These are phyloP conservation scores for Pueraria montana DNA, from an alignment of 306 rosid genomes.

Conservation along the genomic window DNA sequence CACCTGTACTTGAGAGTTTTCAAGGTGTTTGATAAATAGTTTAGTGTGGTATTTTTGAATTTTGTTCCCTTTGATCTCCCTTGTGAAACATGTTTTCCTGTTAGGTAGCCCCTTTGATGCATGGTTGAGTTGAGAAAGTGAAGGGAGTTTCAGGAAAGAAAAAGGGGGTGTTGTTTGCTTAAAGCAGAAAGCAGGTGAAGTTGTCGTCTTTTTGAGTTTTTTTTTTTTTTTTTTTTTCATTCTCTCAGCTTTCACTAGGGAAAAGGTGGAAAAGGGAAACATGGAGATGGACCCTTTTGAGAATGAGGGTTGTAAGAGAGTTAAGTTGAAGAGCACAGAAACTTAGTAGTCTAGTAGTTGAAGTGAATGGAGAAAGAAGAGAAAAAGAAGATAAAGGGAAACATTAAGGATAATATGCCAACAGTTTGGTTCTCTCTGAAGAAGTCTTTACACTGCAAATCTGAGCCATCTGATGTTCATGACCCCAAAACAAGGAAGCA, in stretches of 20 bases:
- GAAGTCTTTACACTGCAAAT: slow-evolving; percentile 86
- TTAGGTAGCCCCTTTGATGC: slow-evolving; percentile 25
- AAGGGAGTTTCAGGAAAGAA: slow-evolving; percentile 30
- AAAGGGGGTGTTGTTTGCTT: slow-evolving; percentile 32
- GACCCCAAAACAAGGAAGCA: slow-evolving; percentile 84
- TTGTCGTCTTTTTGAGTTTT: slow-evolving; percentile 17
- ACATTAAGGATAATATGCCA: slow-evolving; percentile 62
- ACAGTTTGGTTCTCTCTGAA: slow-evolving; percentile 89
- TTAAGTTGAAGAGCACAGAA: slow-evolving; percentile 26
- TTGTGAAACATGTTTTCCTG: slow-evolving; percentile 11
- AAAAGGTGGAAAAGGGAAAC: slow-evolving; percentile 44
- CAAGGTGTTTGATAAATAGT: slow-evolving; percentile 22
- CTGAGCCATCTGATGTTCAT: slow-evolving; percentile 89
- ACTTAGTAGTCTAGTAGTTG: slow-evolving; percentile 16
- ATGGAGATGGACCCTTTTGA: slow-evolving; percentile 48
- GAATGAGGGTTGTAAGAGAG: slow-evolving; percentile 33
- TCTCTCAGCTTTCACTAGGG: slow-evolving; percentile 45
- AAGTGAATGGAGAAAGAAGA: slow-evolving; percentile 7
- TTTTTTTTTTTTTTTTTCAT: background rate
- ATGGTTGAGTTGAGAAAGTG: slow-evolving; percentile 35
- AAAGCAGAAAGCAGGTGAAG: slow-evolving; percentile 42
- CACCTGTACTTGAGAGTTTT: slow-evolving; percentile 36
- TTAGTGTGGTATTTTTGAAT: background rate
- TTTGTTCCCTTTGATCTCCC: slow-evolving; percentile 14
- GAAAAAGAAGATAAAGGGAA: background rate